phyloP scores from a whole-genome alignment of 176 grass and related monocot species.

The Aegilops longissima region DNA sequence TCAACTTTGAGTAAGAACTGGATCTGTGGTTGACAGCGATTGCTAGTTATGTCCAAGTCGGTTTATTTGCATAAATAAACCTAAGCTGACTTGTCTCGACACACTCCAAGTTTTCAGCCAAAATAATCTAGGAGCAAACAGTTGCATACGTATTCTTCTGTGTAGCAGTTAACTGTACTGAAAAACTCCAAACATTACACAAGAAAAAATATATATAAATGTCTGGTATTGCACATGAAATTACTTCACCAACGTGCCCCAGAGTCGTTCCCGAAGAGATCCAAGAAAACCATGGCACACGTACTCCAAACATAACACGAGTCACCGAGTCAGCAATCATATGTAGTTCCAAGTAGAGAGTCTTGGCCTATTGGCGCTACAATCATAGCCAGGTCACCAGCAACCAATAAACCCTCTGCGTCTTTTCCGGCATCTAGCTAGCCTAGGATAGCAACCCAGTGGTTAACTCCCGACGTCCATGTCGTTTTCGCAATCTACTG shows the following conservation, averaged over 20 bases:
- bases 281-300: too few species aligned
- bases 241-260: not conserved
- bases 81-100: too few species aligned
- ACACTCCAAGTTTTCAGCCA: too few species aligned
- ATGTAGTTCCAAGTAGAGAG: conserved; percentile 1
- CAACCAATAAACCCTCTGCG: not conserved
- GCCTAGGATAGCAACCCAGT: conserved; percentile 33
- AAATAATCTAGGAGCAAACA: too few species aligned
- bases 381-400: not conserved
- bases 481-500: conserved; percentile 33
- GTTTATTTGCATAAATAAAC: too few species aligned
- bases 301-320: not conserved
- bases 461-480: conserved; percentile 24
- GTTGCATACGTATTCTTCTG: too few species aligned
- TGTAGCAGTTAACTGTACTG: too few species aligned
- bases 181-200: too few species aligned
- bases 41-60: too few species aligned
- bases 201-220: too few species aligned
- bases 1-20: too few species aligned
- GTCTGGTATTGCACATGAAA: not conserved
- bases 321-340: not conserved
- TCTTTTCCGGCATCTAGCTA: not conserved
- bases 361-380: not conserved
- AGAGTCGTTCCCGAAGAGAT: not conserved
- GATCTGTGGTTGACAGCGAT: too few species aligned